These are phyloP conservation scores for Paraurostyla sp. DNA, from an alignment of 73 alveolate genomes.

Conservation along the genomic window DNA sequence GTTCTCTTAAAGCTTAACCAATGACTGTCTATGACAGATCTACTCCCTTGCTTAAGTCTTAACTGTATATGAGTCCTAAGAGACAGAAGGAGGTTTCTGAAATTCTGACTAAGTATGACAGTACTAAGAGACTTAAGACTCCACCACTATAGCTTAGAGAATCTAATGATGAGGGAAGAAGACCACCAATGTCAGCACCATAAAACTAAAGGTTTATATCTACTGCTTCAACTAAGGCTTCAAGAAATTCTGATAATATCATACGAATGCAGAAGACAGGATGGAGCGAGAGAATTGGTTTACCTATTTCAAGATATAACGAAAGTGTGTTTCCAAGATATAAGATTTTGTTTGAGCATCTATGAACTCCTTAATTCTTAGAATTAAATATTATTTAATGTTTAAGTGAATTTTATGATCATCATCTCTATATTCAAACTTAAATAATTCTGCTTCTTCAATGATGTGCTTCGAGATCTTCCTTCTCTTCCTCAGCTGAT, in stretches of 20 bases:
- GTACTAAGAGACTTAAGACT: conserved; percentile 21
- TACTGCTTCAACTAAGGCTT: conserved; percentile 23
- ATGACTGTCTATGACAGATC: conserved; percentile 41
- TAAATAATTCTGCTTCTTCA: not conserved
- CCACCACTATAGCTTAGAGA: not conserved
- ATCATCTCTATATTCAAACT: not conserved
- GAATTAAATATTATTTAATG: not conserved
- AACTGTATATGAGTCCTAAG: not conserved
- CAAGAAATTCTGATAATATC: conserved; percentile 34
- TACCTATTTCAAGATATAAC: conserved; percentile 39
- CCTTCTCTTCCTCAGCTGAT: conserved; percentile 22
- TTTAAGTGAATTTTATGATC: not conserved
- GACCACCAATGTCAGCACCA: not conserved
- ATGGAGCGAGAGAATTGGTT: conserved; percentile 57
- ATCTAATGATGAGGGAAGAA: not conserved
- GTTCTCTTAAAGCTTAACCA: conserved; percentile 46
- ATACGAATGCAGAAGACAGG: conserved; percentile 26
- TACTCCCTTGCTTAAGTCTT: conserved; percentile 21
- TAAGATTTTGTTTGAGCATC: conserved; percentile 37
- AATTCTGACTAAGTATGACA: conserved; percentile 12
- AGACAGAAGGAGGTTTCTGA: conserved; percentile 17
- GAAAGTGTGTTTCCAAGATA: conserved; percentile 41
- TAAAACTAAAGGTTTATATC: not conserved
- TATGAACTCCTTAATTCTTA: too few relatives aligned
- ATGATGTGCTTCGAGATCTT: conserved; percentile 50